These are phyloP conservation scores for Pleomassaria siparia DNA, from an alignment of 2,329 filamentous ascomycete genomes.

Conservation along the genomic window DNA sequence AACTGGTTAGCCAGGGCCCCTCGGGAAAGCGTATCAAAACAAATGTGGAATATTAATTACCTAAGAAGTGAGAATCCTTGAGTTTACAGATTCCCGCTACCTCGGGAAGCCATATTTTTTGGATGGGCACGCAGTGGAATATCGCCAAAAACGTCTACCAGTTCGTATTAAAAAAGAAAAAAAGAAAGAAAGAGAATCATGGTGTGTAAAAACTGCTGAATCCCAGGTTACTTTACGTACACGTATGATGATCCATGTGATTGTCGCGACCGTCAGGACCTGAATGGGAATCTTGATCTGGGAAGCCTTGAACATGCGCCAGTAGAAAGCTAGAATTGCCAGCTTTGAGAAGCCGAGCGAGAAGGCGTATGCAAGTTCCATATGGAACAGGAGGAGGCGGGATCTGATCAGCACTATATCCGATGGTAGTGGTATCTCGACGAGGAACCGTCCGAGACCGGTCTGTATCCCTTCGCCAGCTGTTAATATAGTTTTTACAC, in stretches of 20 bases:
- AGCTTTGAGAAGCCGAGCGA: slow-evolving; percentile 17
- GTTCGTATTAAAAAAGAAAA: no score
- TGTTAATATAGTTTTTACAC: background rate
- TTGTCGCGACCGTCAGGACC: slow-evolving; percentile 6
- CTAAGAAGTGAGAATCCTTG: slow-evolving; percentile 33
- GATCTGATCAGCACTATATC: slow-evolving; percentile 5
- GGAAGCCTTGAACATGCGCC: slow-evolving; percentile 20
- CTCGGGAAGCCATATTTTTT: slow-evolving; percentile 35
- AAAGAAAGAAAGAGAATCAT: no score
- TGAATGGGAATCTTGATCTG: slow-evolving; percentile 15
- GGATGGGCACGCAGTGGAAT: slow-evolving; percentile 39
- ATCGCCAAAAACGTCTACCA: slow-evolving; percentile 31
- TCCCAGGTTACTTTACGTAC: slow-evolving; percentile 8
- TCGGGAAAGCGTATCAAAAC: background rate
- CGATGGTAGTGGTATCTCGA: slow-evolving; percentile 5
- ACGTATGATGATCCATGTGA: slow-evolving; percentile 14
- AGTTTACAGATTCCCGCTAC: slow-evolving; percentile 32
- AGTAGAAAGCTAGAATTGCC: slow-evolving; percentile 20
- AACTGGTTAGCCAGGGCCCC: background rate
- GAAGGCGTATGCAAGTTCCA: slow-evolving; percentile 14
- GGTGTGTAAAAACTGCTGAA: no score
- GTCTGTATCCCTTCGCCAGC: slow-evolving; percentile 9
- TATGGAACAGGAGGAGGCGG: slow-evolving; percentile 10
- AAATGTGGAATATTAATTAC: background rate
- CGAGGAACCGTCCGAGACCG: slow-evolving; percentile 12